phyloP scores from a whole-genome alignment of 768 basidiomycete species.

The Pluteus cervinus region DNA sequence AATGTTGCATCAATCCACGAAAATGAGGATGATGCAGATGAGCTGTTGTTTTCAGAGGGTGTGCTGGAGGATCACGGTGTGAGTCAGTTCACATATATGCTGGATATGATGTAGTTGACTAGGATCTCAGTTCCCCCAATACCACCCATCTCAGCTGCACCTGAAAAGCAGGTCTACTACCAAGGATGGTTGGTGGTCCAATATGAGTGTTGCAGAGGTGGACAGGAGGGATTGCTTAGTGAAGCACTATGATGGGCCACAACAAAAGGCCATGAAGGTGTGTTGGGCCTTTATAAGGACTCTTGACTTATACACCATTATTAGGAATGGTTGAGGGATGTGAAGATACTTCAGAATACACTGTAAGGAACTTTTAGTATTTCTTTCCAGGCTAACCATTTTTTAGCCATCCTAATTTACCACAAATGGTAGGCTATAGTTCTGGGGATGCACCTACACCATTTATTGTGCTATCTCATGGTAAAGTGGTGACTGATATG shows the following conservation, averaged over 20 bases:
- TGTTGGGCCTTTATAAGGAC: not conserved
- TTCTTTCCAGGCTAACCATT: not conserved
- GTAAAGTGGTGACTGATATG: conserved; percentile 15
- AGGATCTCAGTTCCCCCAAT: conserved; percentile 35
- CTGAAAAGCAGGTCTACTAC: conserved; percentile 29
- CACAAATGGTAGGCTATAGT: conserved; percentile 48
- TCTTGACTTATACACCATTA: not conserved
- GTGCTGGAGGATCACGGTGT: conserved; percentile 26
- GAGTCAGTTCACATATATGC: not conserved
- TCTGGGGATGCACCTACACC: conserved; percentile 36
- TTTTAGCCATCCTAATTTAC: conserved; percentile 26
- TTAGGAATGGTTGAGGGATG: conserved; percentile 44
- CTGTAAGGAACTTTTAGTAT: conserved; percentile 26
- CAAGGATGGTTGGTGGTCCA: conserved; percentile 44
- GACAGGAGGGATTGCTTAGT: conserved; percentile 34
- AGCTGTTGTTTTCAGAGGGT: conserved; percentile 10
- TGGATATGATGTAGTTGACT: not conserved
- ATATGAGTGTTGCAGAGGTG: conserved; percentile 32
- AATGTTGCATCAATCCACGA: not conserved
- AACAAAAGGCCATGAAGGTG: conserved; percentile 25
- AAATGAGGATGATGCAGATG: conserved; percentile 6
- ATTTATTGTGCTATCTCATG: conserved; percentile 46
- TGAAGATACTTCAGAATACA: conserved; percentile 44
- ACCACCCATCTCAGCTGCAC: conserved; percentile 43
- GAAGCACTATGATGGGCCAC: conserved; percentile 37